Evolutionary conservation across 768 basidiomycete species (phyloP).

Genomic region (Collybiopsis luxurians): DNA sequence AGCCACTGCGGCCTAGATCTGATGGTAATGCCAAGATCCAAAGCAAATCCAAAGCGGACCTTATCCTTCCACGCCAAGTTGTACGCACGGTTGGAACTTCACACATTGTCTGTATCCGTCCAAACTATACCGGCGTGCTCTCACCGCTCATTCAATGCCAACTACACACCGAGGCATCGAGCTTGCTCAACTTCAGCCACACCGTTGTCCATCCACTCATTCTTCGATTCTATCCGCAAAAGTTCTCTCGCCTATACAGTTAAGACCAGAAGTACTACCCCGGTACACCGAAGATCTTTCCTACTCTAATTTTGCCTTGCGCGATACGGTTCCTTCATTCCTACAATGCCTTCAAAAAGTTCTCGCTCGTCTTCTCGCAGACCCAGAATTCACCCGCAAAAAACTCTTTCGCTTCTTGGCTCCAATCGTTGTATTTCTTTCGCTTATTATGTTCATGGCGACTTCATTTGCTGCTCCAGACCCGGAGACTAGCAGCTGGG

Average conservation of each 20-base stretch:
- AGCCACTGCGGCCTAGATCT: too few relatives aligned
- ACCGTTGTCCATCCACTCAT: neutral
- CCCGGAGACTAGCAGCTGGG: neutral
- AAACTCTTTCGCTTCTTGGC: neutral
- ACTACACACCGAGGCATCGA: neutral
- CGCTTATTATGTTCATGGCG: neutral
- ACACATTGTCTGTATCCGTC: neutral
- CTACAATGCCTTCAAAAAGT: neutral
- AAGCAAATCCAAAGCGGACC: too few relatives aligned
- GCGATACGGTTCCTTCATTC: neutral
- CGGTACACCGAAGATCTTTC: neutral
- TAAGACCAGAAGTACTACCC: neutral
- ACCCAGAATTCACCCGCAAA: neutral
- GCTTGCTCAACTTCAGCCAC: neutral
- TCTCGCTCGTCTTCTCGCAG: neutral
- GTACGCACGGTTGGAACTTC: neutral
- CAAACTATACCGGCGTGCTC: neutral
- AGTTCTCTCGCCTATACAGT: neutral
- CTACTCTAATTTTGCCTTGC: neutral
- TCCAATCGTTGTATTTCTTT: conserved; percentile 3
- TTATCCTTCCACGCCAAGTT: too few relatives aligned
- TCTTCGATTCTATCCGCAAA: neutral
- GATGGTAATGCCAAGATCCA: too few relatives aligned
- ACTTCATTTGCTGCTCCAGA: neutral
- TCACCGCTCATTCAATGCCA: neutral